These are phyloP conservation scores for Erysiphe neolycopersici DNA, from an alignment of 2,329 filamentous ascomycete species.

Conservation along the genomic window DNA sequence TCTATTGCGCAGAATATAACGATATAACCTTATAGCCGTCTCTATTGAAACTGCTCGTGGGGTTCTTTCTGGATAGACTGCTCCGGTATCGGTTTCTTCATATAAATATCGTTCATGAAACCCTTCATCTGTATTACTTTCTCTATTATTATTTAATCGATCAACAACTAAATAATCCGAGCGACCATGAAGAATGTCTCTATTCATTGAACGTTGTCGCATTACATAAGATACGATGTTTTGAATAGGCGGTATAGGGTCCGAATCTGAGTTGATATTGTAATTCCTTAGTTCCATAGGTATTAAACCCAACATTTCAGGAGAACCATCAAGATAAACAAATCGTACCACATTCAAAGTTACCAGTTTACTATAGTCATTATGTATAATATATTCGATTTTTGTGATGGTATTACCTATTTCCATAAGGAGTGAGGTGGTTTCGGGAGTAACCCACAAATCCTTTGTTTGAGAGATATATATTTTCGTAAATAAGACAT, in stretches of 20 bases:
- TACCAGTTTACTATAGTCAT: conserved; percentile 4
- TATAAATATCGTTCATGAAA: no score
- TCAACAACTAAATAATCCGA: no score
- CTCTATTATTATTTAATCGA: no score
- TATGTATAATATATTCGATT: conserved; percentile 4
- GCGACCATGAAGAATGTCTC: no score
- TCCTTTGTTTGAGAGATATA: conserved; percentile 42
- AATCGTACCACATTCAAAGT: conserved; percentile 12
- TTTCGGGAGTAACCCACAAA: conserved; percentile 45
- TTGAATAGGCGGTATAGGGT: conserved; percentile 12
- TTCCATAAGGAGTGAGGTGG: conserved; percentile 32
- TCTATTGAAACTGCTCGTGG: no score
- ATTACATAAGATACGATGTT: conserved; percentile 11
- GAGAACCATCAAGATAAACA: conserved; percentile 13
- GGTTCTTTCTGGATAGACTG: no score
- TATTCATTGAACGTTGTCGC: conserved; percentile 2
- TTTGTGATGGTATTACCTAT: conserved; percentile 22
- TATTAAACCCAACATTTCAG: conserved; percentile 11
- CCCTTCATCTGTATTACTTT: no score
- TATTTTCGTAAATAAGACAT: conserved; percentile 33
- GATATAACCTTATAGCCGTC: no score
- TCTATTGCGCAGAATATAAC: no score
- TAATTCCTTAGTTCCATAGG: conserved; percentile 10
- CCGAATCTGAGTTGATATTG: conserved; percentile 13
- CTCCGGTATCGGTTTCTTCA: no score